These are phyloP conservation scores for Aspergillus indologenus DNA, from an alignment of 495 filamentous ascomycete species.

Conservation along the genomic window DNA sequence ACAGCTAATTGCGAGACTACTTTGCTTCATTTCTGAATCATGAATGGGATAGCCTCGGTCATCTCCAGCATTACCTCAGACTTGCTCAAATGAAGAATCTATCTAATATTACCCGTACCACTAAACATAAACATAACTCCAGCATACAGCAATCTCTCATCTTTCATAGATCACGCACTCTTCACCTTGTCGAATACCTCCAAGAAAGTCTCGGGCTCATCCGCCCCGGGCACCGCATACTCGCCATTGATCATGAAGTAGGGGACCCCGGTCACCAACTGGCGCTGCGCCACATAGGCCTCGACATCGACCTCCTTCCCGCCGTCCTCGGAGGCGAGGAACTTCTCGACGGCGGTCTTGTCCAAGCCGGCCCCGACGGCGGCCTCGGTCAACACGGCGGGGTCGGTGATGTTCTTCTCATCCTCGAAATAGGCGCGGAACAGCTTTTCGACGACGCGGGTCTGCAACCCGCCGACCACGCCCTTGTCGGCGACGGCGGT, in stretches of 20 bases:
- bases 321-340: constrained; percentile 61
- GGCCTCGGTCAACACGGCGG: constrained; percentile 55
- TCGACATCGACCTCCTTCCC: constrained; percentile 69
- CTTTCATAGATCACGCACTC: constrained; percentile 11
- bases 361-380: constrained; percentile 63
- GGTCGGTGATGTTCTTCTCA: constrained; percentile 70
- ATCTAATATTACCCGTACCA: not conserved
- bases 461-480: constrained; percentile 47
- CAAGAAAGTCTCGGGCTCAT: constrained; percentile 57
- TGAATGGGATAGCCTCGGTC: not conserved
- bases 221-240: constrained; percentile 62
- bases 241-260: constrained; percentile 66
- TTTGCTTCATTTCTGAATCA: not conserved
- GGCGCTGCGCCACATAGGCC: constrained; percentile 54
- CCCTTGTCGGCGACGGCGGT: constrained; percentile 18
- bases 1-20: not conserved
- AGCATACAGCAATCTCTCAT: not conserved
- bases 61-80: not conserved
- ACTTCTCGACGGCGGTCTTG: constrained; percentile 53
- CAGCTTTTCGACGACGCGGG: constrained; percentile 61
- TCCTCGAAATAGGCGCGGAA: constrained; percentile 76
- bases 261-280: constrained; percentile 68
- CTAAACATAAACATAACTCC: not conserved
- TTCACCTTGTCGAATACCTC: constrained; percentile 54
- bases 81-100: not conserved